Conservation (phyloP, 768 basidiomycete genomes). For the Chalciporus sphaerocephalus region DNA sequence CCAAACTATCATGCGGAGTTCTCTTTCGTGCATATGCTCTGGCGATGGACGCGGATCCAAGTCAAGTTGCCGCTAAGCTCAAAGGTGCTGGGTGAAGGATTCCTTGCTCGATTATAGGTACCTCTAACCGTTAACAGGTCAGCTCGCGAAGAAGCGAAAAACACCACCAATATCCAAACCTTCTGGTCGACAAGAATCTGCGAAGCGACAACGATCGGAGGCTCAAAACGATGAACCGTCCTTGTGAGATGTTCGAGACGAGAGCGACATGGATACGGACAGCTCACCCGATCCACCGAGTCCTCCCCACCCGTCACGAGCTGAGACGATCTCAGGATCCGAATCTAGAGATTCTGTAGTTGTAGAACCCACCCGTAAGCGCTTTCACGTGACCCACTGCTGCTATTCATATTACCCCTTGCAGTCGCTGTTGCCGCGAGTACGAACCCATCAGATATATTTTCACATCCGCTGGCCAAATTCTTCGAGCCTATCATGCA, state of each 20-base stretch:
- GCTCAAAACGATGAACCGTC: not conserved
- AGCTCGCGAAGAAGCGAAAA: slow-evolving; percentile 6
- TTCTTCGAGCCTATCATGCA: slow-evolving; percentile 10
- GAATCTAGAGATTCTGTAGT: too few species aligned
- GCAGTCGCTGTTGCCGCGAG: not conserved
- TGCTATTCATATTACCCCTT: not conserved
- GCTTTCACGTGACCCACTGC: not conserved
- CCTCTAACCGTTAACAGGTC: not conserved
- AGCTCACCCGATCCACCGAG: not conserved
- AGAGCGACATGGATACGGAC: slow-evolving; percentile 2
- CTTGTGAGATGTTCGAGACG: not conserved
- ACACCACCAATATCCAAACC: not conserved
- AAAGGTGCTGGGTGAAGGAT: slow-evolving; percentile 1
- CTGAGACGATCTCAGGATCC: not conserved
- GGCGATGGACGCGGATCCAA: slow-evolving; percentile 7
- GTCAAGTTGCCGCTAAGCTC: not conserved
- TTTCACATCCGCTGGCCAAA: slow-evolving; percentile 5
- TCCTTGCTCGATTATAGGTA: not conserved
- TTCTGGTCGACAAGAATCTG: not conserved
- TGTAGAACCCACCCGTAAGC: slow-evolving; percentile 2
- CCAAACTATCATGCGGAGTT: not conserved
- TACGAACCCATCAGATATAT: not conserved
- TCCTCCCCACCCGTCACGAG: not conserved
- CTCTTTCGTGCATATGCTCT: slow-evolving; percentile 12
- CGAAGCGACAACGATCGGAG: slow-evolving; percentile 2